These are phyloP conservation scores for Leishmania turanica DNA, from an alignment of 208 protist species.

Conservation along the genomic window DNA sequence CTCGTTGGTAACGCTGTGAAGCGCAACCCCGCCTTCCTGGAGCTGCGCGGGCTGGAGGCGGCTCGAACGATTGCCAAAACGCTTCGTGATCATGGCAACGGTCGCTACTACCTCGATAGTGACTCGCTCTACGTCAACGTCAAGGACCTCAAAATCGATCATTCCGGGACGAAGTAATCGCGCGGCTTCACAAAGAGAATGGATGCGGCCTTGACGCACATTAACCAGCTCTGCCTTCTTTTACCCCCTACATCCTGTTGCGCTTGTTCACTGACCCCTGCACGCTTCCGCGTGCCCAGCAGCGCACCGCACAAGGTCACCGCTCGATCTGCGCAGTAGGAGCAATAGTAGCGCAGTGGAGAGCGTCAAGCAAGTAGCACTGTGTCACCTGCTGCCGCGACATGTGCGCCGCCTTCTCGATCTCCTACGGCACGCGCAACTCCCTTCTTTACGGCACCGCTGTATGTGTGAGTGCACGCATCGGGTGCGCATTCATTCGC, in stretches of 20 bases:
- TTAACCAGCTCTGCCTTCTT: not conserved
- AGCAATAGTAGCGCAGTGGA: not conserved
- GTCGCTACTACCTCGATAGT: conserved; percentile 85
- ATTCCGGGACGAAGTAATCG: conserved; percentile 19
- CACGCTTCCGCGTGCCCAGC: not conserved
- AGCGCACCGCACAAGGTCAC: not conserved
- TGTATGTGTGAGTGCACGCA: not conserved
- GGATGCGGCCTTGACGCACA: not conserved
- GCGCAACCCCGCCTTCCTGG: conserved; percentile 91
- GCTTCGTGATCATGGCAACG: conserved; percentile 69
- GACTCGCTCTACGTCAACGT: conserved; percentile 82
- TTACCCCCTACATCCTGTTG: not conserved
- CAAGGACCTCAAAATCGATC: conserved; percentile 48
- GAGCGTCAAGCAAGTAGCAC: not conserved
- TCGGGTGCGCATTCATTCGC: not conserved
- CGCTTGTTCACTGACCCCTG: not conserved
- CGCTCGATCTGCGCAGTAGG: not conserved
- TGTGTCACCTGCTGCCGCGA: not conserved
- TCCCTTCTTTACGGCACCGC: not conserved
- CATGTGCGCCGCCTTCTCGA: not conserved
- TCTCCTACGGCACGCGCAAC: not conserved
- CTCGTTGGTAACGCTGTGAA: conserved; percentile 91
- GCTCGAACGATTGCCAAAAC: conserved; percentile 90
- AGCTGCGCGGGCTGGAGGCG: conserved; percentile 93
- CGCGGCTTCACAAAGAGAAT: not conserved